Conservation (phyloP, 2,329 filamentous ascomycete genomes). For the Fusarium hainanense region DNA sequence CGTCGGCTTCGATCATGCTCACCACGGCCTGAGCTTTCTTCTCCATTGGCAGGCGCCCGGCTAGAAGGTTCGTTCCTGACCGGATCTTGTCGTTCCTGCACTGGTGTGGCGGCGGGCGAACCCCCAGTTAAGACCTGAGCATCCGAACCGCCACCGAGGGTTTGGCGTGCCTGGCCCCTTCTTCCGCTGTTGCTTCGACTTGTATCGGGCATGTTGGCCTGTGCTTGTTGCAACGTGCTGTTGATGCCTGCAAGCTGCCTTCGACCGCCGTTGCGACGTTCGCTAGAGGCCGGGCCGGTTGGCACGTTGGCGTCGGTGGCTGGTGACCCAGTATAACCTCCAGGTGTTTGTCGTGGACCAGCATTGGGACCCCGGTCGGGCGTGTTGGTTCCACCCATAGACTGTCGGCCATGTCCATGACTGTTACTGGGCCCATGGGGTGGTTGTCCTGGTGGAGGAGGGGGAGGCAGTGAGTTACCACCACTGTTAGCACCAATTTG, state of each 20-base stretch:
- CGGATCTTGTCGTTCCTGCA: conserved; percentile 61
- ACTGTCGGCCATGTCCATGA: conserved; percentile 46
- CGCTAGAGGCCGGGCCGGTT: conserved; percentile 52
- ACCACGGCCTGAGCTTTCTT: conserved; percentile 46
- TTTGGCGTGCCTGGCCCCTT: conserved; percentile 53
- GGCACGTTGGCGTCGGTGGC: conserved; percentile 47
- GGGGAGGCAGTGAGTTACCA: conserved; percentile 41
- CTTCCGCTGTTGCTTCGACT: conserved; percentile 52
- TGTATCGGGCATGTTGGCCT: conserved; percentile 54
- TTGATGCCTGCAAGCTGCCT: conserved; percentile 71
- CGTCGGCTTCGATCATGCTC: conserved; percentile 58
- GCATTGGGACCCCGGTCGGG: conserved; percentile 47
- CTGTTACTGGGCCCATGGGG: conserved; percentile 35
- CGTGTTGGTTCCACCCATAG: conserved; percentile 47
- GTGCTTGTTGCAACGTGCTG: conserved; percentile 65
- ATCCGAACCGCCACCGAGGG: conserved; percentile 65
- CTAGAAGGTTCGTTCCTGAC: conserved; percentile 53
- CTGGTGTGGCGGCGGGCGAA: conserved; percentile 61
- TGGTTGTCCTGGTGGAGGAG: conserved; percentile 50
- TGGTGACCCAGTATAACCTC: conserved; percentile 40
- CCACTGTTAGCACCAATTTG: conserved; percentile 55
- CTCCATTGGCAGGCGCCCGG: conserved; percentile 49
- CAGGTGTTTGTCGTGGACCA: conserved; percentile 42
- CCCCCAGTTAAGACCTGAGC: conserved; percentile 67
- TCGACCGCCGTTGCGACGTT: conserved; percentile 57